A percentile compares a stretch with the other conserved stretches of the same genome.
These are phyloP conservation scores for Vigna trinervia DNA, from an alignment of 306 rosid species.

Conservation along the genomic window DNA sequence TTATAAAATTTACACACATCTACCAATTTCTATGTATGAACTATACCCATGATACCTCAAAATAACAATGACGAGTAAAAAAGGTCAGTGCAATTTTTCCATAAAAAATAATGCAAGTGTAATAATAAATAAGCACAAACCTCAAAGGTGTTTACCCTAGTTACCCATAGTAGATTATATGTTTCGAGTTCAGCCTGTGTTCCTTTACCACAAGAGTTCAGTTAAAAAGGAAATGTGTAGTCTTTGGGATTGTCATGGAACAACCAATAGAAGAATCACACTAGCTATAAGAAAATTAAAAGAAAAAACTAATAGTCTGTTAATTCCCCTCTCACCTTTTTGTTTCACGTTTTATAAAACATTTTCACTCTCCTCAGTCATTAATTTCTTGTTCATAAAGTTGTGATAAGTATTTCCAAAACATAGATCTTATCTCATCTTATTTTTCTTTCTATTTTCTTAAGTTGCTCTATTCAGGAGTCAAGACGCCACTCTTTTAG, in stretches of 20 bases:
- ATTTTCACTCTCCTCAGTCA: not conserved
- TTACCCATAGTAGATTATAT: not conserved
- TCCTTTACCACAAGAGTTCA: not conserved
- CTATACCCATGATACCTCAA: not conserved
- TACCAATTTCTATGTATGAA: not conserved
- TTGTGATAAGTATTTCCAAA: not conserved
- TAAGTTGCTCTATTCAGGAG: no score
- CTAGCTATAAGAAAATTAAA: not conserved
- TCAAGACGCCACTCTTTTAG: no score
- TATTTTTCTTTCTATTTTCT: not conserved
- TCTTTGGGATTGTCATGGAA: not conserved
- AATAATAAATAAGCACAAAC: not conserved
- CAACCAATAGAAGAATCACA: constrained; percentile 14
- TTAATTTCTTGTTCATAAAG: not conserved
- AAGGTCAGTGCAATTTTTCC: not conserved
- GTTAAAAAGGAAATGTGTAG: not conserved
- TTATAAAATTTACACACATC: not conserved
- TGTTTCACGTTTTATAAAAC: not conserved
- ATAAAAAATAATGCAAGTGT: not conserved
- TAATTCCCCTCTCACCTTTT: not conserved
- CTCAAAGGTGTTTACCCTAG: not conserved
- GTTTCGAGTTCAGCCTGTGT: not conserved
- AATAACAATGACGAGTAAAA: not conserved
- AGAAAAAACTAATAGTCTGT: not conserved
- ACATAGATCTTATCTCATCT: not conserved